phyloP scores from a whole-genome alignment of 371 early-diverging fungal species.

The Neoconidiobolus thromboides region DNA sequence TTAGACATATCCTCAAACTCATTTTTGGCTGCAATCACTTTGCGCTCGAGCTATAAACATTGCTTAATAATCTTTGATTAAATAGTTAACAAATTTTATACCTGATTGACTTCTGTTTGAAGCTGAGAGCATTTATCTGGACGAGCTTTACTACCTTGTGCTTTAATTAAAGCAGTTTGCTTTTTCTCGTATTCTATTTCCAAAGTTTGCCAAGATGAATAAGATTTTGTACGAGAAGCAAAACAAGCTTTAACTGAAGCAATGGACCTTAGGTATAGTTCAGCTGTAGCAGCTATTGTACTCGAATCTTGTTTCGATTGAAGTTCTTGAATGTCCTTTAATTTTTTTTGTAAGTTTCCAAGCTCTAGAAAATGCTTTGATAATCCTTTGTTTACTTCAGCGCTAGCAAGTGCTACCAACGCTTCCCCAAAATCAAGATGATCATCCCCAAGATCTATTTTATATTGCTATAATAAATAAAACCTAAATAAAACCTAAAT shows the following conservation, averaged over 20 bases:
- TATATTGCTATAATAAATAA: neutral
- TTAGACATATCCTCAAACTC: constrained; percentile 56
- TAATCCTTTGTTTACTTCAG: constrained; percentile 45
- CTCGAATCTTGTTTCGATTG: constrained; percentile 37
- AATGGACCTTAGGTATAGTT: constrained; percentile 77
- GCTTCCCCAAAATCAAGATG: constrained; percentile 51
- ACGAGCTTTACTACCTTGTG: constrained; percentile 18
- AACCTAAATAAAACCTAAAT: neutral
- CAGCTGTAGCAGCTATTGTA: constrained; percentile 55
- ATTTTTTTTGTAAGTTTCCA: constrained; percentile 56
- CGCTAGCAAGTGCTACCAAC: constrained; percentile 49
- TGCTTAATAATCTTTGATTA: no score
- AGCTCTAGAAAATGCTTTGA: constrained; percentile 38
- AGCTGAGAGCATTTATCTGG: constrained; percentile 12
- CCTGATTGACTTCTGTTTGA: constrained; percentile 47
- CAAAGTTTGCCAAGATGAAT: constrained; percentile 45
- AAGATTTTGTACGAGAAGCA: constrained; percentile 46
- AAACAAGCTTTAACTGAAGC: constrained; percentile 61
- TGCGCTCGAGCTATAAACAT: constrained; percentile 17
- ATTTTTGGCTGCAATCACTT: constrained; percentile 25
- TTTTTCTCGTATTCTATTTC: constrained; percentile 44
- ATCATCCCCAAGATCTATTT: neutral
- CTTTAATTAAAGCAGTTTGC: constrained; percentile 32
- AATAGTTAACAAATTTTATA: constrained; percentile 4
- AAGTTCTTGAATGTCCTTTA: constrained; percentile 52